Percentiles rank a stretch among this genome's conserved stretches.
These are phyloP conservation scores for Fusarium transvaalense DNA, from an alignment of 2,329 filamentous ascomycete species.

Conservation along the genomic window DNA sequence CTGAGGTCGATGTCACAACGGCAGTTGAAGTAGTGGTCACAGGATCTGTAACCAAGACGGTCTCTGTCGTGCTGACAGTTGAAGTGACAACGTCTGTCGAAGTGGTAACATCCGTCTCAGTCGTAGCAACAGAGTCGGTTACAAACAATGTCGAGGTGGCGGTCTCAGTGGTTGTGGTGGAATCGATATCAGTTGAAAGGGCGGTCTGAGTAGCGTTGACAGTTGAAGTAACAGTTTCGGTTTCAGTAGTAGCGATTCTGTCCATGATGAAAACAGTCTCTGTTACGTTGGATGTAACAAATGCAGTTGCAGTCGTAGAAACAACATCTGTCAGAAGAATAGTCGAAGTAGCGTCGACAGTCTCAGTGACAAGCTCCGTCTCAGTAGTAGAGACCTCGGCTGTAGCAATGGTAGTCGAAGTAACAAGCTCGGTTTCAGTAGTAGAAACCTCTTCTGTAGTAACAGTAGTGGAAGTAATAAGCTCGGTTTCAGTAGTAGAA, in stretches of 20 bases:
- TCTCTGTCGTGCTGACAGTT: not conserved
- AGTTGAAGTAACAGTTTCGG: not conserved
- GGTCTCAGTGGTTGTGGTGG: slow-evolving; percentile 1
- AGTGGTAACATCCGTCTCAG: not conserved
- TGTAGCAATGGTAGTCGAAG: not conserved
- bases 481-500: not conserved
- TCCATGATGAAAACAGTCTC: not conserved
- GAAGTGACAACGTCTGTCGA: not conserved
- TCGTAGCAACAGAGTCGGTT: not conserved
- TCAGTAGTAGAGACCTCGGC: not conserved
- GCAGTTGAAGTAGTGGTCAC: not conserved
- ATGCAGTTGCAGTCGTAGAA: not conserved
- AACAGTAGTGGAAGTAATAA: not conserved
- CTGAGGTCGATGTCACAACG: not conserved
- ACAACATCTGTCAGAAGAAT: not conserved
- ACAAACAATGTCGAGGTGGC: slow-evolving; percentile 1
- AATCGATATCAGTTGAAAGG: not conserved
- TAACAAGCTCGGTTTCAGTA: not conserved
- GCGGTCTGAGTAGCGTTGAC: slow-evolving; percentile 7
- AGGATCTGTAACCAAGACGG: not conserved
- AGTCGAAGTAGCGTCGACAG: not conserved
- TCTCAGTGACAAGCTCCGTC: not conserved
- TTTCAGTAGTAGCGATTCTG: not conserved
- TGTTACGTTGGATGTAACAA: not conserved
- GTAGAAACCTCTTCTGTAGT: not conserved